Percentiles rank a stretch among this genome's conserved stretches.
Evolutionary conservation across 2,329 filamentous ascomycete species (phyloP).

Genomic region (Eutypa lata): DNA sequence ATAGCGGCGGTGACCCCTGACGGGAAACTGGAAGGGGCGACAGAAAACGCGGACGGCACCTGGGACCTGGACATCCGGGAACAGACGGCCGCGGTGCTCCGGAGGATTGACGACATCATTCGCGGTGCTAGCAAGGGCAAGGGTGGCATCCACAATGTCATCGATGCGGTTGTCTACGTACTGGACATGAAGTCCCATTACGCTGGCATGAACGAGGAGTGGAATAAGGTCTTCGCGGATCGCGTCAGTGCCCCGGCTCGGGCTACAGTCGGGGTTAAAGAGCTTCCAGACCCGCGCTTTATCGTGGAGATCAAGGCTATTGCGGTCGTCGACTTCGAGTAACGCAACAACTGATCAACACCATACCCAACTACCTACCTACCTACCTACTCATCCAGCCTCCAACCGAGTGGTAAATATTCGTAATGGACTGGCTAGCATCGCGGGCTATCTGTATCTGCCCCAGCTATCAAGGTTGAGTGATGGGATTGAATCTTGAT

Average conservation of each 20-base stretch:
- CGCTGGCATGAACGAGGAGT: slow-evolving; percentile 42
- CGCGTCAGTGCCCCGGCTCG: slow-evolving; percentile 34
- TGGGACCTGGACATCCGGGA: slow-evolving; percentile 30
- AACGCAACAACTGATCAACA: too few species aligned
- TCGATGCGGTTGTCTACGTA: slow-evolving; percentile 39
- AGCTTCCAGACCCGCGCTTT: slow-evolving; percentile 29
- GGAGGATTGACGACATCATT: slow-evolving; percentile 35
- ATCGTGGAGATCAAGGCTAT: slow-evolving; percentile 30
- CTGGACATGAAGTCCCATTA: slow-evolving; percentile 40
- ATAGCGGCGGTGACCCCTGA: slow-evolving; percentile 32
- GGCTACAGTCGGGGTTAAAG: slow-evolving; percentile 29
- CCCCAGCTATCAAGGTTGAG: too few species aligned
- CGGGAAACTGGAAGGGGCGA: slow-evolving; percentile 33
- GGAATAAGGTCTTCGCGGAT: slow-evolving; percentile 40
- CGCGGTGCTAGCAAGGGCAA: slow-evolving; percentile 33
- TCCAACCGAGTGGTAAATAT: too few species aligned
- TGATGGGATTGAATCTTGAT: too few species aligned
- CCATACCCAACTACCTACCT: too few species aligned
- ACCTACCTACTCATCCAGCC: too few species aligned
- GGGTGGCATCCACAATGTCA: slow-evolving; percentile 33
- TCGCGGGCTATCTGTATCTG: too few species aligned
- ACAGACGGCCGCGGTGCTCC: slow-evolving; percentile 37
- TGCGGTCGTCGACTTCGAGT: slow-evolving; percentile 22
- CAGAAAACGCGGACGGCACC: slow-evolving; percentile 33
- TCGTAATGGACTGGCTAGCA: too few species aligned